Conservation (phyloP, 1,284 basidiomycete species). For the Ganoderma sinense region DNA sequence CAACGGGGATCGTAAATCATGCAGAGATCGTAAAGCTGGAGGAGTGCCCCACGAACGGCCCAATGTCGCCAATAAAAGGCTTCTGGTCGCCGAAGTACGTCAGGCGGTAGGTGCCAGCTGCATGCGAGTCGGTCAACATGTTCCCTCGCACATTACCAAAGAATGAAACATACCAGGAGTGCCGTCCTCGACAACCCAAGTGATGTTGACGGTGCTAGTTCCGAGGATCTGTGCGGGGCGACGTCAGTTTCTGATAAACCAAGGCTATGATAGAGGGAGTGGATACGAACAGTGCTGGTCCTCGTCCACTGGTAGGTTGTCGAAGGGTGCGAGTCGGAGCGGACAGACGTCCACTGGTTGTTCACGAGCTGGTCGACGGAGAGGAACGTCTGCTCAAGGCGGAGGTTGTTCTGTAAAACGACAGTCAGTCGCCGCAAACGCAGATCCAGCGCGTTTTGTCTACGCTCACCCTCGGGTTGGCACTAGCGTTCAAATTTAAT, state of each 20-base stretch:
- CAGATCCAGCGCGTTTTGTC: background rate
- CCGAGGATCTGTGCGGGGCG: conserved; percentile 52
- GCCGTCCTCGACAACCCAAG: conserved; percentile 72
- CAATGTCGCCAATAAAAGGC: conserved; percentile 64
- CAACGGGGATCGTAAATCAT: conserved; percentile 4
- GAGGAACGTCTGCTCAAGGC: conserved; percentile 78
- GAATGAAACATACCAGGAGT: conserved; percentile 52
- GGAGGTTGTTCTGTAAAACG: conserved; percentile 73
- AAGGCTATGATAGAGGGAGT: background rate
- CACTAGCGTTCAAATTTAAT: conserved; percentile 37
- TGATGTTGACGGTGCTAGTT: conserved; percentile 68
- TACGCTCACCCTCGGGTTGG: conserved; percentile 73
- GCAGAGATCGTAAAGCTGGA: conserved; percentile 57
- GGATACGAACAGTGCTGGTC: conserved; percentile 54
- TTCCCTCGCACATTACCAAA: background rate
- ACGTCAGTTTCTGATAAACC: background rate
- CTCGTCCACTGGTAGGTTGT: conserved; percentile 76
- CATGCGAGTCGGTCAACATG: background rate
- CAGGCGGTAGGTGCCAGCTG: conserved; percentile 75
- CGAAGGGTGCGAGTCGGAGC: conserved; percentile 84
- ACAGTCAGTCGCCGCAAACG: background rate
- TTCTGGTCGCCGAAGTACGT: conserved; percentile 81
- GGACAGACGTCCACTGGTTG: conserved; percentile 63
- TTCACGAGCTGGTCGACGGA: conserved; percentile 64
- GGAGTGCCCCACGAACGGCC: conserved; percentile 67